Base-by-base conservation (phyloP, 805 yeast genomes). In the Kuraishia ogatae region DNA sequence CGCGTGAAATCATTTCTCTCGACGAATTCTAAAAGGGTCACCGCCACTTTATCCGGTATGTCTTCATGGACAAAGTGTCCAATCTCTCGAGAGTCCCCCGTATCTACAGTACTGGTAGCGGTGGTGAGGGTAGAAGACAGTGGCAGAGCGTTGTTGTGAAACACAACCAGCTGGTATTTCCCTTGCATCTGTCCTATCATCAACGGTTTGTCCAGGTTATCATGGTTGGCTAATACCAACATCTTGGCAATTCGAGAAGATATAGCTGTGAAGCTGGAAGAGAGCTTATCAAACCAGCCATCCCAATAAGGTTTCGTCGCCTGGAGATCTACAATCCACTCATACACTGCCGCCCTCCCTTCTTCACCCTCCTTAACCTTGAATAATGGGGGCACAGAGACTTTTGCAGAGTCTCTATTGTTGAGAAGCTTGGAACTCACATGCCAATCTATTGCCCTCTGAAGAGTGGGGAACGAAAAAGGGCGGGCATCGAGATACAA, bases 141-240 rank as follows among this genome's bases (percentile, higher is more conserved):
- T 17, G 59, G 57, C 35, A 62, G 48, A 13, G 60, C 59, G 29
- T 56, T 56, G 46, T 64, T 60, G 53, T 78, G 82, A 66, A 90
- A 85, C 3, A 91, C 94, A 15, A 89, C 83, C 48, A 94, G 76
- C 70, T 96, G 99, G 68, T 87, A 94, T 66, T 84, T 85, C 1
- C 99, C 99, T 70, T 92, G 98, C 99, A 94, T 94, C 69, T 96
- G 99, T 0, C 97, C 99, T 53, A 94, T 84, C 68, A 92, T 90
- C 51, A 94, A 74, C 46, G 80, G 80, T 59, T 86, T 90, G 69
- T 94, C 99, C 29, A 96, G 75, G 21, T 87, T 83, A 60, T 94
- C 97, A 53, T 92, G 87, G 2, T 96, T 96, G 0, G 98, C 96
- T 17, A 96, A 70, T 1, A 94, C 76, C 48, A 94, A 76, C 54